Evolutionary conservation across 495 filamentous ascomycete genomes (phyloP).

Genomic region (Sporormia fimetaria): DNA sequence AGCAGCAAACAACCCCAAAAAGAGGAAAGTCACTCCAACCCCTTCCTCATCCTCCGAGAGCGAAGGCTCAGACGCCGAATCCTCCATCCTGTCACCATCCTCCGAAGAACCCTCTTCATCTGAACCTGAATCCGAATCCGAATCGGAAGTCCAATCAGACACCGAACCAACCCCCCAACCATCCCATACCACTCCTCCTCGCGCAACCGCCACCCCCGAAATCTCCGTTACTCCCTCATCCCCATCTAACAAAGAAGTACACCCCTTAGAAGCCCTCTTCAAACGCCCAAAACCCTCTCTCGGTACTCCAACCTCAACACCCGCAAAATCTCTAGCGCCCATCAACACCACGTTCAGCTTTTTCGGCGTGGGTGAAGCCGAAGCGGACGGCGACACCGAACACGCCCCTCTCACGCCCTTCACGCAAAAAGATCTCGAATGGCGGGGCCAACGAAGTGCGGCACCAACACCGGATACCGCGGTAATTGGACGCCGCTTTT

Average conservation of each 20-base stretch:
- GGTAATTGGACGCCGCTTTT: conserved; percentile 47
- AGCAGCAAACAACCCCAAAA: neutral
- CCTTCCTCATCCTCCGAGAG: conserved; percentile 4
- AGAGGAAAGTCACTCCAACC: conserved; percentile 7
- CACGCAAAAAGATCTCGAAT: conserved; percentile 63
- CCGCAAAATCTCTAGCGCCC: conserved; percentile 34
- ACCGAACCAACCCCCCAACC: conserved; percentile 7
- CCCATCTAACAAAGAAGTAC: conserved; percentile 43
- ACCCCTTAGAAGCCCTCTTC: conserved; percentile 83
- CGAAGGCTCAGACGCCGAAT: conserved; percentile 8
- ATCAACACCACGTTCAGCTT: conserved; percentile 49
- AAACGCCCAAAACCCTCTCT: conserved; percentile 44
- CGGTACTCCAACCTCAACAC: conserved; percentile 26
- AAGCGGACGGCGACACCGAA: conserved; percentile 24
- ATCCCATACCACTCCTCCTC: conserved; percentile 11
- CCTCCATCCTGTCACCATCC: conserved; percentile 24
- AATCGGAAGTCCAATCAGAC: conserved; percentile 17
- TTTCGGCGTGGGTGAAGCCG: conserved; percentile 42
- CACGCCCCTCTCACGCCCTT: conserved; percentile 64
- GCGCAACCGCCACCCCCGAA: conserved; percentile 3
- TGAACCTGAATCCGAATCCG: conserved; percentile 19
- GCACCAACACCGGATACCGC: conserved; percentile 93
- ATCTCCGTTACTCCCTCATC: conserved; percentile 16
- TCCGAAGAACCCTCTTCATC: conserved; percentile 19
- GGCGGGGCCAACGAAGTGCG: conserved; percentile 62